Evolutionary conservation across 306 rosid genomes (phyloP), one percentile per base, ranked within the genome.

Genomic region (Vicia sativa): DNA sequence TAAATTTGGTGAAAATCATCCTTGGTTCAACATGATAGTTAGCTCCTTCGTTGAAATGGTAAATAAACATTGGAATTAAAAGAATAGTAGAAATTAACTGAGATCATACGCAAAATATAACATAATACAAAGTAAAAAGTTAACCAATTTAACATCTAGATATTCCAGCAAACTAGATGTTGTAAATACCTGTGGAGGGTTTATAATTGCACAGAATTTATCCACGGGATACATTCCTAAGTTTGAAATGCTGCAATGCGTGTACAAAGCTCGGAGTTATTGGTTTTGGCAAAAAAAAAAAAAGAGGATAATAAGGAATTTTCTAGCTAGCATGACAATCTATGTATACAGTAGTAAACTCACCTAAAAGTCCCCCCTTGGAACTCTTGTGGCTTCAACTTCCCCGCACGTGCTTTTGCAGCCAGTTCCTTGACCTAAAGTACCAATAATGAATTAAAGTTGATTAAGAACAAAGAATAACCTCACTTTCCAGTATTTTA

Each of bases 221-320:
- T 93, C 99, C 79, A 93, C 99, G 0, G 99, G 99, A 86, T 85
- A 93, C 97, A 93, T 93, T 79, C 99, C 99, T 68, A 93, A 83
- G 78, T 93, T 93, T 82, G 99, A 93, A 82, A 93, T 93, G 89
- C 99, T 93, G 99, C 84, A 74, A 70, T 38, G 64, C 19, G 60
- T 23, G 58, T 57, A 46, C 23, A 75, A 65, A 71, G 38, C 41
- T 79, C 70, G 31, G 34, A 46, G 44, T 72, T 60, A 73, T 42
- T 62, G 59, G 35, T 64, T 38, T 70, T 29, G 62, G 67, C 65
- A 63, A 5, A 25, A 35, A 60, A 37, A 65, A 35, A 60, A 37
- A 65, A 59, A 7, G 1, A 38, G 19, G 19, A 62, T 49, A 41
- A 31, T 7, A 35, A 45, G 46, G 46, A 68, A 64, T 28, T 59